phyloP scores from a whole-genome alignment of 148 eudicot genomes.

The Chenopodium berlandieri region DNA sequence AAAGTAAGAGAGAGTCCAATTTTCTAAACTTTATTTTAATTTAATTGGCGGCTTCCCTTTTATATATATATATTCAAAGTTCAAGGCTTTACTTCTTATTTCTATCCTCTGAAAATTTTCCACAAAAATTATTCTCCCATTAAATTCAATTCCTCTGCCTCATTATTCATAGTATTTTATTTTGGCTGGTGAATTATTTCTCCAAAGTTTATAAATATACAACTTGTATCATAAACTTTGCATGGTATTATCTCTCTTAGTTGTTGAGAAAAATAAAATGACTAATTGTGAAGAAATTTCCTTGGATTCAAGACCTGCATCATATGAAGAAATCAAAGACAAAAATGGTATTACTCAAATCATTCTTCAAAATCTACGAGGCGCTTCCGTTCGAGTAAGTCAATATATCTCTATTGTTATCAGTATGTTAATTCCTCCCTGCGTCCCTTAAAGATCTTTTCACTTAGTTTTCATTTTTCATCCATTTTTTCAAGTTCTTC shows the following conservation, averaged over 20 bases:
- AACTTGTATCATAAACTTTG: not conserved
- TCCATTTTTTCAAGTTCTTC: not conserved
- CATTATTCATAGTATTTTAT: not conserved
- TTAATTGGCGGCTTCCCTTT: conserved; percentile 12
- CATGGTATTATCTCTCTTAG: conserved; percentile 25
- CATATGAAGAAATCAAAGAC: conserved; percentile 50
- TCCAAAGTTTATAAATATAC: not conserved
- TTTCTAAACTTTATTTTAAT: not conserved
- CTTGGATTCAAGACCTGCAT: conserved; percentile 30
- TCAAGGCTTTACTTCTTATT: not conserved
- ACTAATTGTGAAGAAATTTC: conserved; percentile 40
- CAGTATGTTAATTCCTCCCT: not conserved
- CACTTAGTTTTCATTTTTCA: no score
- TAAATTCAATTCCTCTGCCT: not conserved
- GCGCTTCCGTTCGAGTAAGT: conserved; percentile 60
- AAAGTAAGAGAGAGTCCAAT: not conserved
- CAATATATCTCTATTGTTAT: not conserved
- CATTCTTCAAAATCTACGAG: conserved; percentile 50
- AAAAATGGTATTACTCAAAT: conserved; percentile 49
- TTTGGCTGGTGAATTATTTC: not conserved
- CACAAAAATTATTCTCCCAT: not conserved
- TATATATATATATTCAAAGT: conserved; percentile 17
- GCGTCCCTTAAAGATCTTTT: not conserved
- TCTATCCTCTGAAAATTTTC: not conserved
- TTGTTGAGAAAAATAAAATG: conserved; percentile 39